phyloP scores from a whole-genome alignment of 2,329 filamentous ascomycete genomes.

The Aureobasidium melanogenum region DNA sequence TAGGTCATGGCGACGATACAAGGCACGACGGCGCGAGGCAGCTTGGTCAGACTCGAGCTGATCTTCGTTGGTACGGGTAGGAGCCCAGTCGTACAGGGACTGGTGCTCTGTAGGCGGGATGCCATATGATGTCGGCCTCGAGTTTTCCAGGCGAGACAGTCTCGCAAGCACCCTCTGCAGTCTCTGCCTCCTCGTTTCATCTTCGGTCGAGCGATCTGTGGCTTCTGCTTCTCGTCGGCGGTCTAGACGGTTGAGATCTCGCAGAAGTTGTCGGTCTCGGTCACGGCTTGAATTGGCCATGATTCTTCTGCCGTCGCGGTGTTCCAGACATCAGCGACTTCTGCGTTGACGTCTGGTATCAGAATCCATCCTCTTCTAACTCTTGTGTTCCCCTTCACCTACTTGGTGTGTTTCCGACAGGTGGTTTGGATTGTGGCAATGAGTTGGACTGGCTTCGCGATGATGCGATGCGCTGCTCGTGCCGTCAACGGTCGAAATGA shows the following conservation, averaged over 20 bases:
- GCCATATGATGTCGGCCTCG: constrained; percentile 43
- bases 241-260: constrained; percentile 6
- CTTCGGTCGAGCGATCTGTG: constrained; percentile 20
- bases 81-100: constrained; percentile 53
- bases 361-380: background rate
- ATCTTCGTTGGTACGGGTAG: constrained; percentile 32
- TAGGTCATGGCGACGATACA: constrained; percentile 24
- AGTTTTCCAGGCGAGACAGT: constrained; percentile 35
- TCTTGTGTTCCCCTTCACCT: background rate
- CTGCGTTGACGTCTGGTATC: constrained; percentile 6
- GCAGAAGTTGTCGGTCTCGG: background rate
- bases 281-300: background rate
- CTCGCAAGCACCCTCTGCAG: constrained; percentile 38
- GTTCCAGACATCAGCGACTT: constrained; percentile 1
- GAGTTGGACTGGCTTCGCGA: background rate
- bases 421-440: background rate
- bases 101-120: constrained; percentile 42
- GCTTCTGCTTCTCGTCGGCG: constrained; percentile 6
- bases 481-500: background rate
- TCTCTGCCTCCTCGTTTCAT: constrained; percentile 32
- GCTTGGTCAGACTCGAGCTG: constrained; percentile 28
- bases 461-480: background rate
- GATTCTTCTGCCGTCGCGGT: background rate
- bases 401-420: background rate
- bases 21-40: constrained; percentile 30